phyloP scores from a whole-genome alignment of 768 basidiomycete genomes.

The Lactarius deliciosus region DNA sequence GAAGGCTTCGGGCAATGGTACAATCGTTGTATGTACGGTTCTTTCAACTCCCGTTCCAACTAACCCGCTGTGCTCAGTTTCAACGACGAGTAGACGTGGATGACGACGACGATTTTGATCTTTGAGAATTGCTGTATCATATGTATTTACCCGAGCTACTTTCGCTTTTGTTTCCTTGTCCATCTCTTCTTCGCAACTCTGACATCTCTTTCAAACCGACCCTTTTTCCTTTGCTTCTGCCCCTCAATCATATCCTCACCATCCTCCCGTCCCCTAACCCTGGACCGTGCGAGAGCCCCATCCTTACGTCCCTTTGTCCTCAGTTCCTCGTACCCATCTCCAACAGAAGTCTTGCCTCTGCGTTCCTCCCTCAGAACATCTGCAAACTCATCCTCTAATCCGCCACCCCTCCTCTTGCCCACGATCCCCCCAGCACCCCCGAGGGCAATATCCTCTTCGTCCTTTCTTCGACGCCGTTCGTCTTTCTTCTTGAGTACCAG shows the following conservation, averaged over 20 bases:
- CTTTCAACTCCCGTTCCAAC: background rate
- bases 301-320: conserved; percentile 64
- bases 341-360: conserved; percentile 40
- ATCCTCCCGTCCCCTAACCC: conserved; percentile 39
- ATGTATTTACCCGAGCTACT: conserved; percentile 13
- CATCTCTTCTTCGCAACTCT: conserved; percentile 39
- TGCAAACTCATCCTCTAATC: conserved; percentile 80
- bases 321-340: conserved; percentile 83
- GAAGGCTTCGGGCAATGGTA: conserved; percentile 38
- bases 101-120: conserved; percentile 38
- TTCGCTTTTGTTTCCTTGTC: conserved; percentile 20
- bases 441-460: conserved; percentile 86
- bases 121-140: conserved; percentile 27
- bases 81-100: conserved; percentile 34
- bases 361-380: conserved; percentile 70
- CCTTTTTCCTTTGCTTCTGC: conserved; percentile 40
- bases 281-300: conserved; percentile 58
- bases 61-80: conserved; percentile 14
- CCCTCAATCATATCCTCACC: conserved; percentile 35
- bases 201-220: conserved; percentile 46
- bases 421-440: conserved; percentile 59
- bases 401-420: conserved; percentile 60
- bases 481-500: conserved; percentile 90
- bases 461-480: conserved; percentile 61
- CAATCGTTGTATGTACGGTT: conserved; percentile 41